These are phyloP conservation scores for Neopestalotiopsis rosae DNA, from an alignment of 2,329 filamentous ascomycete species.

Conservation along the genomic window DNA sequence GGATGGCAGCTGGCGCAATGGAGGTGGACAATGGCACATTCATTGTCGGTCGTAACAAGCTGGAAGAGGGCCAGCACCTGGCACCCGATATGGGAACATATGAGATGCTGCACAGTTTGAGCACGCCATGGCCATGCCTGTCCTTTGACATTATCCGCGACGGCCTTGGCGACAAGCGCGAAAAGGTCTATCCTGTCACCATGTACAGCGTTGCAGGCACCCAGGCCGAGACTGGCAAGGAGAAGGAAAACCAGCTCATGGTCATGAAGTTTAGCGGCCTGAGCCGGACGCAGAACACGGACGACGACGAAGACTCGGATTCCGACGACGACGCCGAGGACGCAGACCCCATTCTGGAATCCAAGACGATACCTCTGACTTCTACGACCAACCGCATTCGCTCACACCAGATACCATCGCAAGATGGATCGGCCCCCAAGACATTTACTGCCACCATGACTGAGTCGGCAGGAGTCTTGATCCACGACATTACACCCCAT, in stretches of 20 bases:
- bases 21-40: slow-evolving; percentile 88
- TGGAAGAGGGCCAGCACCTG: slow-evolving; percentile 88
- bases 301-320: slow-evolving; percentile 70
- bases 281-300: slow-evolving; percentile 80
- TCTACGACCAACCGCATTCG: slow-evolving; percentile 95
- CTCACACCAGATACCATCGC: slow-evolving; percentile 77
- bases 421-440: slow-evolving; percentile 73
- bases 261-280: slow-evolving; percentile 95
- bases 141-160: slow-evolving; percentile 94
- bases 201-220: slow-evolving; percentile 95
- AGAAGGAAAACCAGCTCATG: slow-evolving; percentile 91
- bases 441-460: slow-evolving; percentile 92
- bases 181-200: slow-evolving; percentile 89
- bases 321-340: slow-evolving; percentile 79
- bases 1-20: slow-evolving; percentile 69
- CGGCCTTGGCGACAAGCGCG: slow-evolving; percentile 81
- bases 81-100: slow-evolving; percentile 94
- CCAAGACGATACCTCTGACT: slow-evolving; percentile 82
- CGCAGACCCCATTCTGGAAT: slow-evolving; percentile 90
- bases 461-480: slow-evolving; percentile 85
- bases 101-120: slow-evolving; percentile 95
- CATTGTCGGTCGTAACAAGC: slow-evolving; percentile 91
- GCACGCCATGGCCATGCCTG: slow-evolving; percentile 94
- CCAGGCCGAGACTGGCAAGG: slow-evolving; percentile 77
- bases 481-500: slow-evolving; percentile 93